A percentile compares a stretch with the other conserved stretches of the same genome.
phyloP scores from a whole-genome alignment of 164 flowering plant genomes.

The Stephania yunnanensis region DNA sequence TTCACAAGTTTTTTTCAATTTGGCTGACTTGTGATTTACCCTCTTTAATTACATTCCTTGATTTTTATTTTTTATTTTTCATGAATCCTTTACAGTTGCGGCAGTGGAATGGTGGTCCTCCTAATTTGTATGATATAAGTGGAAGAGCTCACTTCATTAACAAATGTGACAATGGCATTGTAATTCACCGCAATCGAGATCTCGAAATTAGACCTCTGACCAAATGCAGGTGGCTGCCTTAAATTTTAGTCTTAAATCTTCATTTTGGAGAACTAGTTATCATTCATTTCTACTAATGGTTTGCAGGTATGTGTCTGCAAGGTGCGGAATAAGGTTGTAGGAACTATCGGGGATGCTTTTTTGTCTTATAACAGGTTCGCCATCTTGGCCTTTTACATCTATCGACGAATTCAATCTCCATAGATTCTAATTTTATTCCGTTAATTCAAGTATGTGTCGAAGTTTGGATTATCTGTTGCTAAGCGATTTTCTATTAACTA shows the following conservation, averaged over 20 bases:
- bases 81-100: constrained; percentile 51
- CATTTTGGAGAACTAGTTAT: not conserved
- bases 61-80: not conserved
- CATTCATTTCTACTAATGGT: not conserved
- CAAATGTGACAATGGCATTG: constrained; percentile 98
- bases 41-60: not conserved
- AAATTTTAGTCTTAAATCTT: not conserved
- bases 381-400: not conserved
- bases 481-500: not conserved
- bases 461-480: too few species aligned
- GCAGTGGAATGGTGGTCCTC: constrained; percentile 79
- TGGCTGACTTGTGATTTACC: not conserved
- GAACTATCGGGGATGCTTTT: constrained; percentile 74
- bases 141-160: constrained; percentile 99
- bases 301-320: constrained; percentile 82
- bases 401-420: not conserved
- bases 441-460: not conserved
- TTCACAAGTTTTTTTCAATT: not conserved
- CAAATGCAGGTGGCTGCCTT: constrained; percentile 58
- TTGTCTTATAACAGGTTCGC: constrained; percentile 71
- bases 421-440: too few species aligned
- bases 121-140: constrained; percentile 93
- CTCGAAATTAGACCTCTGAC: constrained; percentile 71
- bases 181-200: constrained; percentile 90
- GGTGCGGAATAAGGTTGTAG: constrained; percentile 84